A percentile compares a stretch with the other conserved stretches of the same genome.
Evolutionary conservation across 257 asterid species (phyloP).

Genomic region (Orobanche coerulescens): DNA sequence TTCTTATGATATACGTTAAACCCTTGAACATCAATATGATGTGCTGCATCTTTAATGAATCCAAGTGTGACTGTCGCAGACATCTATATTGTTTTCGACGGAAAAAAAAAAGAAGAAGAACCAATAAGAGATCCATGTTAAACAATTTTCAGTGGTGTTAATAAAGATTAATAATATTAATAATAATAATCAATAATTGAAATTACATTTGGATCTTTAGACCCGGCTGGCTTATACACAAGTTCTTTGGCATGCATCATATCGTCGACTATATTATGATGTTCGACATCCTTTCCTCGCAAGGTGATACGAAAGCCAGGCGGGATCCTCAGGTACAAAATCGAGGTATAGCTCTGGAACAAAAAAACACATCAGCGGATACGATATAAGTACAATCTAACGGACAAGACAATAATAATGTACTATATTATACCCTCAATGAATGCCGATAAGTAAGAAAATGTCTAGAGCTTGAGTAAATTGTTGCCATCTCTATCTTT

Average conservation of each 20-base stretch:
- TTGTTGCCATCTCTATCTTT: conserved; percentile 55
- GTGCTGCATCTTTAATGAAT: conserved; percentile 59
- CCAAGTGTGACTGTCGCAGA: conserved; percentile 51
- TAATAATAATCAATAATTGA: neutral
- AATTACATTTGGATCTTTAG: conserved; percentile 42
- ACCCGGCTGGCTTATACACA: conserved; percentile 43
- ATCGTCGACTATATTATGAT: conserved; percentile 45
- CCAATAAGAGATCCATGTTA: neutral
- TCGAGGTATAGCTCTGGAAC: conserved; percentile 64
- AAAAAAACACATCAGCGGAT: conserved; percentile 8
- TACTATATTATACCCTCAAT: conserved; percentile 39
- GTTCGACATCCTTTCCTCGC: conserved; percentile 52
- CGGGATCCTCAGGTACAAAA: conserved; percentile 54
- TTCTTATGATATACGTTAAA: conserved; percentile 83
- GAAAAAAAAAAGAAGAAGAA: neutral
- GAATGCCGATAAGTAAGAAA: conserved; percentile 77
- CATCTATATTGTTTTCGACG: conserved; percentile 31
- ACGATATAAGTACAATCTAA: neutral
- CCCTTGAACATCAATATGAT: conserved; percentile 78
- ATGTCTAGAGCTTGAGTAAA: conserved; percentile 45
- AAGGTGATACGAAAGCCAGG: conserved; percentile 48
- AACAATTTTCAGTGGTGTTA: neutral
- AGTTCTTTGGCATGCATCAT: conserved; percentile 28
- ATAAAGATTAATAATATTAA: neutral
- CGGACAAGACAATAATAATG: neutral